A percentile compares a stretch with the other conserved stretches of the same genome.
phyloP scores from a whole-genome alignment of 352 stramenopile species.

The Phytopythium ostracodes region DNA sequence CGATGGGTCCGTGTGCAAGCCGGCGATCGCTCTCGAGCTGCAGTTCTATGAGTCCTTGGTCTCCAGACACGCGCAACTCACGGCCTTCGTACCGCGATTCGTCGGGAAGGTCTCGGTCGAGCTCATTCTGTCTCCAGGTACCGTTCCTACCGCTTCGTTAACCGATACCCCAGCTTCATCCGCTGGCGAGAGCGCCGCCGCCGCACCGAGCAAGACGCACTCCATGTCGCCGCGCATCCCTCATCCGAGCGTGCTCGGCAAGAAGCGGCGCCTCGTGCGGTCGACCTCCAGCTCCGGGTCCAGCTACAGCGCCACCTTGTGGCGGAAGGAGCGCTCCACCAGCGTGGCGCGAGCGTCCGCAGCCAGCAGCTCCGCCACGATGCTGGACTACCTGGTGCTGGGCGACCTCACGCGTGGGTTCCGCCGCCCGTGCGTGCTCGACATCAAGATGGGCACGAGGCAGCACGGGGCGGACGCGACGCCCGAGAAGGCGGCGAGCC shows the following conservation, averaged over 20 bases:
- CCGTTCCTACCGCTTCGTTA: background rate
- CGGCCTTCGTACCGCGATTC: conserved; percentile 63
- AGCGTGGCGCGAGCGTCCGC: conserved; percentile 7
- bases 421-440: conserved; percentile 58
- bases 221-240: conserved; percentile 13
- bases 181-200: background rate
- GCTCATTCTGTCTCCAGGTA: conserved; percentile 15
- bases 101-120: conserved; percentile 64
- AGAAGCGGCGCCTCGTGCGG: conserved; percentile 36
- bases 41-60: conserved; percentile 70
- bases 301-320: conserved; percentile 61
- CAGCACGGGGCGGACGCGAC: conserved; percentile 71
- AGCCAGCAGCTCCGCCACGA: conserved; percentile 10
- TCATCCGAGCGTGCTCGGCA: conserved; percentile 12
- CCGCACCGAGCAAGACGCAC: background rate
- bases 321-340: conserved; percentile 39
- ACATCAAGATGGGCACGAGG: conserved; percentile 81
- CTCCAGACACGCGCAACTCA: conserved; percentile 47
- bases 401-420: conserved; percentile 67
- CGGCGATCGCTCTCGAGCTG: conserved; percentile 64
- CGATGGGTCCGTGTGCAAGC: conserved; percentile 71
- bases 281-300: conserved; percentile 8
- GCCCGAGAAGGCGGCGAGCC: conserved; percentile 59
- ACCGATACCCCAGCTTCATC: background rate
- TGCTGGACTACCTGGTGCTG: conserved; percentile 62